These are phyloP conservation scores for Bathelium albidoporum DNA, from an alignment of 495 filamentous ascomycete species.

Conservation along the genomic window DNA sequence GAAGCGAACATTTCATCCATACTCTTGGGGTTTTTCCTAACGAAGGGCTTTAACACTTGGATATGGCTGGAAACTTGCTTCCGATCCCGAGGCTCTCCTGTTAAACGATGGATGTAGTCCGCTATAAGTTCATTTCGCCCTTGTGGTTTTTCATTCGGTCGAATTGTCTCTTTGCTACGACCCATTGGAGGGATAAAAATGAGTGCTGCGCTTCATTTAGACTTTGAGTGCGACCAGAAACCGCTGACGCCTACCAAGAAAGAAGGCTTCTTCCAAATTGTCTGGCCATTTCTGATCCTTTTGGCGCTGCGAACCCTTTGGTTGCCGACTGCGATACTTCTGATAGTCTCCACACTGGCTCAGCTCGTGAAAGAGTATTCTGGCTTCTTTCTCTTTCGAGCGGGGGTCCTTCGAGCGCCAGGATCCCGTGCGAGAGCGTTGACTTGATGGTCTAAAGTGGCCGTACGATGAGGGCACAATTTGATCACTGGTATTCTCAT, in stretches of 20 bases:
- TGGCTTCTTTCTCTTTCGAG: constrained; percentile 18
- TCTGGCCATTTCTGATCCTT: constrained; percentile 69
- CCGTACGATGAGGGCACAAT: background rate
- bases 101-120: constrained; percentile 63
- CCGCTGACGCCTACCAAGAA: constrained; percentile 56
- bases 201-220: constrained; percentile 61
- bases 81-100: constrained; percentile 53
- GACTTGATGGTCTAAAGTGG: background rate
- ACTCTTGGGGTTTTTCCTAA: constrained; percentile 49
- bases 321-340: constrained; percentile 59
- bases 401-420: background rate
- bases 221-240: constrained; percentile 6
- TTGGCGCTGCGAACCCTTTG: constrained; percentile 39
- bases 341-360: constrained; percentile 46
- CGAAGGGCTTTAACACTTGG: constrained; percentile 84
- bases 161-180: constrained; percentile 57
- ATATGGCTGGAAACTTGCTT: constrained; percentile 97
- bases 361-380: constrained; percentile 19
- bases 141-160: constrained; percentile 53
- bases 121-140: constrained; percentile 90
- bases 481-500: background rate
- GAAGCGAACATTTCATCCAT: constrained; percentile 23
- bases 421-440: background rate
- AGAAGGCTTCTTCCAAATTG: constrained; percentile 74
- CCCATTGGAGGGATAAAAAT: constrained; percentile 74